These are phyloP conservation scores for Karstenula rhodostoma DNA, from an alignment of 2,329 filamentous ascomycete genomes.

Conservation along the genomic window DNA sequence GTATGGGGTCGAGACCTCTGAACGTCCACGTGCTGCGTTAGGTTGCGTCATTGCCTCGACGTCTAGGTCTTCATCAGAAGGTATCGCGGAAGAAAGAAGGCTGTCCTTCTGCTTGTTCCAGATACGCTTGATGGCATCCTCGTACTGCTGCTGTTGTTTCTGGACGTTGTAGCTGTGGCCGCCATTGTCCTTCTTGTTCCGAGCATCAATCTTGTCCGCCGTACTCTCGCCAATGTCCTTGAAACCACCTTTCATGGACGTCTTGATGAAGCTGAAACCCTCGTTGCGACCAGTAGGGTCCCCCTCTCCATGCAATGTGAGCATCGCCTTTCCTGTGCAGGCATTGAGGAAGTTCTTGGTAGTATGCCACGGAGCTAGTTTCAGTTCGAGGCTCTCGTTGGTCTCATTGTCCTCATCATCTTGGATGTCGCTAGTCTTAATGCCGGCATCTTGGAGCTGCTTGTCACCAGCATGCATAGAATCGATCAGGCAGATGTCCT, in stretches of 20 bases:
- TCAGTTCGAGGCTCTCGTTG: conserved; percentile 80
- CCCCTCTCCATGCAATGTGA: conserved; percentile 91
- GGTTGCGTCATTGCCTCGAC: conserved; percentile 61
- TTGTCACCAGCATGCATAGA: conserved; percentile 96
- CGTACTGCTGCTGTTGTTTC: conserved; percentile 89
- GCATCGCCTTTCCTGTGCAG: conserved; percentile 94
- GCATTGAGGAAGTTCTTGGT: conserved; percentile 97
- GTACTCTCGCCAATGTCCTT: conserved; percentile 89
- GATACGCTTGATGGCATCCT: conserved; percentile 87
- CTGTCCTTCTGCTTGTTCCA: conserved; percentile 89
- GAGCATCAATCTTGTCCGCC: conserved; percentile 84
- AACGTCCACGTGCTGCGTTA: conserved; percentile 57
- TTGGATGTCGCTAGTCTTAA: conserved; percentile 73
- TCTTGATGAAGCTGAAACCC: conserved; percentile 96
- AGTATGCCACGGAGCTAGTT: conserved; percentile 94
- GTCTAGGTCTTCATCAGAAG: conserved; percentile 77
- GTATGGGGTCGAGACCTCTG: conserved; percentile 70
- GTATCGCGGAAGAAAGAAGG: conserved; percentile 75
- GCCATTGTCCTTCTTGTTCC: conserved; percentile 71
- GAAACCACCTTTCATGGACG: conserved; percentile 98
- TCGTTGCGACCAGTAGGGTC: conserved; percentile 93
- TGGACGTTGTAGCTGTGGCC: conserved; percentile 98
- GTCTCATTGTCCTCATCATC: conserved; percentile 69
- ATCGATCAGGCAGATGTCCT: conserved; percentile 93
- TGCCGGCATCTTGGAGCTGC: conserved; percentile 89